A percentile compares a stretch with the other conserved stretches of the same genome.
Evolutionary conservation across 768 basidiomycete species (phyloP).

Genomic region (Psilocybe subaeruginosa): DNA sequence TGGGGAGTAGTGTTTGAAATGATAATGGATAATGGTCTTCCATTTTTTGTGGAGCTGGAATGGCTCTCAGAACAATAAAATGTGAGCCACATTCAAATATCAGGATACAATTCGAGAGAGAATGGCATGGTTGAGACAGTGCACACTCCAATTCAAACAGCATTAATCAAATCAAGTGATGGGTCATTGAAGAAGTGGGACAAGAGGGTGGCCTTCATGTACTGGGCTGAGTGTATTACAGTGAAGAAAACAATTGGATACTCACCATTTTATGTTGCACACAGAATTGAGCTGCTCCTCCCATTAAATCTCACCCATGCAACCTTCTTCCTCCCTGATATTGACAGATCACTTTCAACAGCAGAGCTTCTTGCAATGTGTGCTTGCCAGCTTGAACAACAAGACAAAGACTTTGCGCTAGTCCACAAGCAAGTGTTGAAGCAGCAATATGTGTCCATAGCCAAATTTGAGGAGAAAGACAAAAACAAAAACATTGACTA

Average conservation of each 20-base stretch:
- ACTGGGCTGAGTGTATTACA: background rate
- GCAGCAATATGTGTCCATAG: background rate
- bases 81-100: background rate
- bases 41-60: background rate
- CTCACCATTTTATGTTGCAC: background rate
- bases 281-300: background rate
- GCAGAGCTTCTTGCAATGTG: background rate
- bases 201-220: background rate
- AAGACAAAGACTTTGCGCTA: background rate
- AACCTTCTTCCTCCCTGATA: background rate
- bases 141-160: background rate
- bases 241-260: background rate
- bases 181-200: background rate
- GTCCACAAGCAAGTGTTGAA: background rate
- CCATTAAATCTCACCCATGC: background rate
- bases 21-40: background rate
- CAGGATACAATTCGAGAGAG: background rate
- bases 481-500: background rate
- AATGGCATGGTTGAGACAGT: background rate
- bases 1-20: background rate
- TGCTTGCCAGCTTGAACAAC: background rate
- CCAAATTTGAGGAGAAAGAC: background rate
- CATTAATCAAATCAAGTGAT: background rate
- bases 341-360: slow-evolving; percentile 15
- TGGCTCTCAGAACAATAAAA: background rate